A percentile compares a stretch with the other conserved stretches of the same genome.
Evolutionary conservation across 73 alveolate species (phyloP).

Genomic region (Tetrahymena borealis): DNA sequence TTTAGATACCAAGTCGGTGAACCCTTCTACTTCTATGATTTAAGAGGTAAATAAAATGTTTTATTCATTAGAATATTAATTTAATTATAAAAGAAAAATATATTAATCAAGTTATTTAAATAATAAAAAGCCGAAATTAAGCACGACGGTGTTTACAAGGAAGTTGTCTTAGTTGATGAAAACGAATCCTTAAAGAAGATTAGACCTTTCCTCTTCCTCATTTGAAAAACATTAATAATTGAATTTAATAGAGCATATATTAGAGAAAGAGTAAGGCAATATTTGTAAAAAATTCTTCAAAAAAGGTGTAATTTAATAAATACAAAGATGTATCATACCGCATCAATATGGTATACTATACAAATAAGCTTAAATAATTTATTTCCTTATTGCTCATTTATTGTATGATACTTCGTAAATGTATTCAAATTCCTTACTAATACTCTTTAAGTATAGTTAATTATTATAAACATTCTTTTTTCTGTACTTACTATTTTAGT

Average conservation of each 20-base stretch:
- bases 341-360: neutral
- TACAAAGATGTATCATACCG: neutral
- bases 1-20: slow-evolving; percentile 70
- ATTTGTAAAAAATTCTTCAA: neutral
- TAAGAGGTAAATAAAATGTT: slow-evolving; percentile 21
- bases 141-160: slow-evolving; percentile 37
- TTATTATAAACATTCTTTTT: too few relatives aligned
- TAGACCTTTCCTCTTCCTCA: slow-evolving; percentile 44
- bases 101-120: neutral
- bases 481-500: too few relatives aligned
- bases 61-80: too few relatives aligned
- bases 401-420: neutral
- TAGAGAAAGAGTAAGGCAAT: neutral
- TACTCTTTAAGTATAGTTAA: neutral
- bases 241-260: too few relatives aligned
- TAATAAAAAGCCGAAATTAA: slow-evolving; percentile 17
- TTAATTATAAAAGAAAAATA: too few relatives aligned
- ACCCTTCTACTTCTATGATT: slow-evolving; percentile 70
- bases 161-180: slow-evolving; percentile 41
- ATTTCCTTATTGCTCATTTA: too few relatives aligned
- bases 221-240: slow-evolving; percentile 18
- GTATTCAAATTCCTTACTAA: neutral
- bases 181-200: slow-evolving; percentile 22
- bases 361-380: too few relatives aligned
- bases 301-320: neutral